A percentile compares a stretch with the other conserved stretches of the same genome.
phyloP scores from a whole-genome alignment of 768 basidiomycete species.

The Pisolithus marmoratus region DNA sequence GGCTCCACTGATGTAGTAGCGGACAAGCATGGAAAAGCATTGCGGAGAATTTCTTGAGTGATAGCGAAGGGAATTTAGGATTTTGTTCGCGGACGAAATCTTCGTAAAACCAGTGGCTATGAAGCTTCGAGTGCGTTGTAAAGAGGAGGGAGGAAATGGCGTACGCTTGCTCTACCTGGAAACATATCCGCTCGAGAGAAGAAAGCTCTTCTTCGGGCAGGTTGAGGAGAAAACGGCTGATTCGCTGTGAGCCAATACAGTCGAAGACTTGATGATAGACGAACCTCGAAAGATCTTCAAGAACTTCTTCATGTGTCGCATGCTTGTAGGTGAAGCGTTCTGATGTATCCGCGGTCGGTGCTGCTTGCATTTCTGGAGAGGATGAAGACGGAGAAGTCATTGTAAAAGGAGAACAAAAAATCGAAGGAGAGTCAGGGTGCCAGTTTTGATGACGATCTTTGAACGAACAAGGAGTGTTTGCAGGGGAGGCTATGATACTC shows the following conservation, averaged over 20 bases:
- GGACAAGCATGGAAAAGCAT: slow-evolving; percentile 86
- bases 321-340: slow-evolving; percentile 56
- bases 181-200: slow-evolving; percentile 90
- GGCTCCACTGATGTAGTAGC: slow-evolving; percentile 73
- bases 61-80: slow-evolving; percentile 77
- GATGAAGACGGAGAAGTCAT: slow-evolving; percentile 80
- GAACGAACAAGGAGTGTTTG: slow-evolving; percentile 25
- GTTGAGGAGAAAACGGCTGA: slow-evolving; percentile 92
- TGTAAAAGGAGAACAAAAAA: slow-evolving; percentile 23
- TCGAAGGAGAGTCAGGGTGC: slow-evolving; percentile 26
- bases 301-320: slow-evolving; percentile 76
- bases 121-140: slow-evolving; percentile 10
- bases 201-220: slow-evolving; percentile 89
- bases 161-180: slow-evolving; percentile 98
- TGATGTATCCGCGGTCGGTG: slow-evolving; percentile 34
- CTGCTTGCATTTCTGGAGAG: slow-evolving; percentile 63
- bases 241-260: slow-evolving; percentile 10
- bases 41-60: slow-evolving; percentile 89
- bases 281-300: slow-evolving; percentile 88
- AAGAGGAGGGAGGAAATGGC: slow-evolving; percentile 26
- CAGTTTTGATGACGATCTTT: slow-evolving; percentile 27
- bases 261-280: slow-evolving; percentile 9
- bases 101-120: slow-evolving; percentile 99
- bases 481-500: slow-evolving; percentile 22
- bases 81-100: slow-evolving; percentile 95